Evolutionary conservation across 2,329 filamentous ascomycete genomes (phyloP), one percentile per base, ranked within the genome.

Genomic region (Botryotinia calthae): DNA sequence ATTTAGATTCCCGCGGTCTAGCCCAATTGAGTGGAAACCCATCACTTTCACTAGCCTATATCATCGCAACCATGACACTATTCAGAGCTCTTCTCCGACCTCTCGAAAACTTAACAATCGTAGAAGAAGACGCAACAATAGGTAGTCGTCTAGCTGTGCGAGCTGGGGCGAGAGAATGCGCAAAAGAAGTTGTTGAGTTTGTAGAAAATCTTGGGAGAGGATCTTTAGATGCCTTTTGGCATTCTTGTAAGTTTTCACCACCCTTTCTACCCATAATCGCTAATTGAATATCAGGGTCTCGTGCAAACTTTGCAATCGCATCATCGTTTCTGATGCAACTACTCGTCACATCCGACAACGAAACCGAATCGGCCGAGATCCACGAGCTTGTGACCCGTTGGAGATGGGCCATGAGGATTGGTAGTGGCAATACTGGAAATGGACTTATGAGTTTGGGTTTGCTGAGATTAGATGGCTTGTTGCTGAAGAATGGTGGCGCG

Each of bases 51-150:
- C 71, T 82, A 34, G 79, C 79, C 1, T 81, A 81, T 54, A 80
- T 82, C 14, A 78, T 82, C 18, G 80, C 80, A 10, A 79, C 79
- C 12, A 82, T 82, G 79, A 81, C 79, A 8, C 75, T 82, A 16
- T 81, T 81, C 68, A 76, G 80, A 0, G 81, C 80, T 8, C 74
- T 82, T 3, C 72, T 82, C 2, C 75, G 80, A 46, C 81, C 81
- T 1, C 73, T 82, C 8, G 78, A 80, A n/a, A 77, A 78, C 70
- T 37, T 78, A 2, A 76, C 72, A 9, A 74, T 71, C 40, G 63
- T 76, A 16, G 77, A 79, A 66, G 78, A 79, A 64, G 77, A 77
- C 31, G 75, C 79, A 62, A 76, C 76, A 22, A 69, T 76, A 7
- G 75, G 74, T 6, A 76, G 76, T 34, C 72, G 78, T 20, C 59